phyloP scores from a whole-genome alignment of 768 basidiomycete species.

The Pleurotus eryngii region DNA sequence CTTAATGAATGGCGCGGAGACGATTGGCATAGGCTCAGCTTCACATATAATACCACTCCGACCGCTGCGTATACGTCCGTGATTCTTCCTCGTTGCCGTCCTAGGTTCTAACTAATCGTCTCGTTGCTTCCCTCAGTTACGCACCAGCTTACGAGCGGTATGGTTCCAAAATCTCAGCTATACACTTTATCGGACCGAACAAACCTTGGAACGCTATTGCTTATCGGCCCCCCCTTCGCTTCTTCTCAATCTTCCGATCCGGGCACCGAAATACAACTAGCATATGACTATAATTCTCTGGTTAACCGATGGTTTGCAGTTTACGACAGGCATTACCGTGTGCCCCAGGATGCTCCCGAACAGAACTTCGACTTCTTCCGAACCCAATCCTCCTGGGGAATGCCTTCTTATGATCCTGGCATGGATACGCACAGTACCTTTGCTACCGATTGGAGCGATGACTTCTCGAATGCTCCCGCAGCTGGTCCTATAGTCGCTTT shows the following conservation, averaged over 20 bases:
- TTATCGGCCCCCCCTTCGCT: conserved; percentile 54
- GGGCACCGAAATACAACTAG: conserved; percentile 24
- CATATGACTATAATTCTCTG: conserved; percentile 77
- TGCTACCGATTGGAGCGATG: conserved; percentile 30
- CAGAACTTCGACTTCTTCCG: conserved; percentile 59
- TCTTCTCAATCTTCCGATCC: conserved; percentile 22
- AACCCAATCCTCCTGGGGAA: conserved; percentile 69
- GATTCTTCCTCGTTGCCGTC: conserved; percentile 16
- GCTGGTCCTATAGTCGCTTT: conserved; percentile 15
- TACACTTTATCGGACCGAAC: conserved; percentile 94
- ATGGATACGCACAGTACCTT: no score
- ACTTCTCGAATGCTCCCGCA: conserved; percentile 15
- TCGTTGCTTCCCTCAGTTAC: conserved; percentile 53
- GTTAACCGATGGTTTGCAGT: conserved; percentile 89
- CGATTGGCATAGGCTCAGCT: conserved; percentile 92
- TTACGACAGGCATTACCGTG: conserved; percentile 85
- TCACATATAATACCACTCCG: conserved; percentile 97
- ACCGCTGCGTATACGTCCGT: conserved; percentile 95
- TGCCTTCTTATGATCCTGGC: no score
- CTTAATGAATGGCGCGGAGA: conserved; percentile 91
- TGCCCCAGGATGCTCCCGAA: conserved; percentile 39
- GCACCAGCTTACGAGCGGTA: conserved; percentile 96
- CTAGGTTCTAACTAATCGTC: conserved; percentile 22
- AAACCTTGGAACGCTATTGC: conserved; percentile 89
- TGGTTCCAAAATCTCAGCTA: conserved; percentile 78